Conservation (phyloP, 139 green algal genomes). For the Nannochloris sp. region DNA sequence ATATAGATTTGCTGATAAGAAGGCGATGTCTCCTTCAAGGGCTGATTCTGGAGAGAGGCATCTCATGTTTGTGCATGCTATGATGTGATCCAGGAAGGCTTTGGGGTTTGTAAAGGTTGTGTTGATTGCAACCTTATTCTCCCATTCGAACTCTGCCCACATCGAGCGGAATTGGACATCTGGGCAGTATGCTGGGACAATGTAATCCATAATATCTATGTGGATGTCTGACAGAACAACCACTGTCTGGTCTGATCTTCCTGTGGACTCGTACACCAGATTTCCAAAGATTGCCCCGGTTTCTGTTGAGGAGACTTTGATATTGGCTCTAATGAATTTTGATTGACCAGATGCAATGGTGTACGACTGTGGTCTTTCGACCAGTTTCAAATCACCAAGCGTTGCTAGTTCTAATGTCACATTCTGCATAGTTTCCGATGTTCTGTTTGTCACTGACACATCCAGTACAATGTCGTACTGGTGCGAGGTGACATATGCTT, state of each 20-base stretch:
- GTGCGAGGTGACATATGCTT: slow-evolving; percentile 90
- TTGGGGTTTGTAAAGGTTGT: slow-evolving; percentile 80
- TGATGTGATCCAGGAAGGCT: slow-evolving; percentile 91
- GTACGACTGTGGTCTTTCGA: slow-evolving; percentile 91
- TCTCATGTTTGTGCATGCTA: slow-evolving; percentile 93
- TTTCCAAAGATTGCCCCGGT: slow-evolving; percentile 99
- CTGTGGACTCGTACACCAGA: slow-evolving; percentile 92
- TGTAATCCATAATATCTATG: slow-evolving; percentile 99
- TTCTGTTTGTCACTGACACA: slow-evolving; percentile 88
- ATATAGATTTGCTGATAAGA: slow-evolving; percentile 97
- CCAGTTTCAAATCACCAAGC: slow-evolving; percentile 98
- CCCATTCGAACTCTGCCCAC: slow-evolving; percentile 99
- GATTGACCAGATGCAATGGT: slow-evolving; percentile 72
- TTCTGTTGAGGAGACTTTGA: slow-evolving; percentile 91
- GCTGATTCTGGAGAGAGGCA: slow-evolving; percentile 82
- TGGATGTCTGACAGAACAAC: slow-evolving; percentile 98
- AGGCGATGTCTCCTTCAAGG: slow-evolving; percentile 87
- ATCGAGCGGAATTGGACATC: slow-evolving; percentile 87
- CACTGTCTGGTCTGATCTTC: slow-evolving; percentile 58
- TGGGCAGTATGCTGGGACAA: slow-evolving; percentile 74
- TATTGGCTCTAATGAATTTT: slow-evolving; percentile 33
- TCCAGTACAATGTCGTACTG: slow-evolving; percentile 99
- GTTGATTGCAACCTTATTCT: slow-evolving; percentile 98
- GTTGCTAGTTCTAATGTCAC: slow-evolving; percentile 95
- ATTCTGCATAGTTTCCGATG: slow-evolving; percentile 61